Base-by-base conservation (phyloP, 163 green algal genomes). In the Prototheca cutis region DNA sequence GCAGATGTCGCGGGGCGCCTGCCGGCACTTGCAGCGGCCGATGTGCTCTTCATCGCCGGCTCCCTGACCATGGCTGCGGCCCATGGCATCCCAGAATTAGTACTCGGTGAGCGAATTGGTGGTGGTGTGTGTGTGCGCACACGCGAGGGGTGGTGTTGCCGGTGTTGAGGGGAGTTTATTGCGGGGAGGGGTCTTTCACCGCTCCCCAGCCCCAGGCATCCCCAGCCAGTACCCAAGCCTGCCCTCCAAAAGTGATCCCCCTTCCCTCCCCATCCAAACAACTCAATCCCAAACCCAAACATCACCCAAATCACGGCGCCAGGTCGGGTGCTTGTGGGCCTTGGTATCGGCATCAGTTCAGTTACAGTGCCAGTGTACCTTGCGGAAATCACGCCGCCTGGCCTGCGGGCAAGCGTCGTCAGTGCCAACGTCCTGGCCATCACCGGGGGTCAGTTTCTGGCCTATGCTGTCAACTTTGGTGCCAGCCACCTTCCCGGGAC, bases 401-500 rank as follows among this genome's bases (percentile, higher is more conserved):
- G 48, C 3, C 31, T 62, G 4, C 40, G 76, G 0, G 76, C 70
- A 6, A 58, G 45, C 29, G 66, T 85, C n/a, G 75, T 88, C 21
- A 74, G 63, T 0, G 63, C 74, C 3, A 88, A 88, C 42, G 71
- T 81, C 3, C 52, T 87, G 23, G 75, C 82, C 60, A 84, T 87
- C 61, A 84, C 77, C 6, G n/a, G 30, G 5, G 84, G 84, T 15
- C 84, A 91, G 60, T 75, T 90, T 27, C 29, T 74, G n/a, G 76
- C 83, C 0, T 91, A 91, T 40, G 4, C 87, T 15, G 55, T 81
- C 6, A 84, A 90, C 70, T 83, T 68, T 33, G 27, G 65, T 2
- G 84, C 84, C 55, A 78, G 74, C 10, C 80, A 71, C 68, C 69
- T 82, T 24, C 62, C 67, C 4, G 77, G 72, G 24, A 82, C 67